These are phyloP conservation scores for Fusarium chaquense DNA, from an alignment of 2,329 filamentous ascomycete genomes.

Conservation along the genomic window DNA sequence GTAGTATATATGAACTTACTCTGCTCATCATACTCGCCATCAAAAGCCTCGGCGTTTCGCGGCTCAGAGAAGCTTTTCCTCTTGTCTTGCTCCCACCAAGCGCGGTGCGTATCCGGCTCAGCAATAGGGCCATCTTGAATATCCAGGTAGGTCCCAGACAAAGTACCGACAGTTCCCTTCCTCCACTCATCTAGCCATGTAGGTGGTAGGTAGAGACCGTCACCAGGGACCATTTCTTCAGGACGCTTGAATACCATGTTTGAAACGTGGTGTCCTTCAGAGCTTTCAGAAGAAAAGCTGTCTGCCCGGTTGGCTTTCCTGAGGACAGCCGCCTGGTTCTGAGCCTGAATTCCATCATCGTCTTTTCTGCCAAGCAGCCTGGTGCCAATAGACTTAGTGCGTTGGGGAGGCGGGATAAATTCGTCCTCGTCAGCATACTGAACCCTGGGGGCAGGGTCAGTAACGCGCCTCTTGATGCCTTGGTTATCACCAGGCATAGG, in stretches of 20 bases:
- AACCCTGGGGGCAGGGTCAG: slow-evolving; percentile 48
- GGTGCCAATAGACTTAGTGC: slow-evolving; percentile 39
- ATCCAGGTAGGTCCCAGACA: slow-evolving; percentile 71
- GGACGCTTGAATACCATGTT: slow-evolving; percentile 58
- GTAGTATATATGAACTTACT: slow-evolving; percentile 54
- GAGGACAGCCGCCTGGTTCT: slow-evolving; percentile 34
- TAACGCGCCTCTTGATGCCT: slow-evolving; percentile 47
- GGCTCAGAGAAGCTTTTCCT: slow-evolving; percentile 60
- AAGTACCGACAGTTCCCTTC: slow-evolving; percentile 71
- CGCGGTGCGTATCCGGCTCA: slow-evolving; percentile 62
- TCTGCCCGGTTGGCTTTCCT: slow-evolving; percentile 49
- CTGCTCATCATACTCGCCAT: slow-evolving; percentile 75
- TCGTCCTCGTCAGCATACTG: slow-evolving; percentile 49
- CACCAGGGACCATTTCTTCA: slow-evolving; percentile 60
- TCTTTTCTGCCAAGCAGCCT: slow-evolving; percentile 30
- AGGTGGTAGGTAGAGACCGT: slow-evolving; percentile 69
- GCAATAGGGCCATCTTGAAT: slow-evolving; percentile 59
- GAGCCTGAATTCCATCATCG: slow-evolving; percentile 17
- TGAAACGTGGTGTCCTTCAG: slow-evolving; percentile 55
- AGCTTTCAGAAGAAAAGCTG: slow-evolving; percentile 48
- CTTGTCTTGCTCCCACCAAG: slow-evolving; percentile 81
- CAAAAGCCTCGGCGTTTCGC: slow-evolving; percentile 72
- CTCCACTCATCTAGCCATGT: slow-evolving; percentile 79
- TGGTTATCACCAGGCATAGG: slow-evolving; percentile 41
- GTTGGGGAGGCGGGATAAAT: slow-evolving; percentile 41